Evolutionary conservation across 2,329 filamentous ascomycete species (phyloP).

Genomic region (Colletotrichum falcatum): DNA sequence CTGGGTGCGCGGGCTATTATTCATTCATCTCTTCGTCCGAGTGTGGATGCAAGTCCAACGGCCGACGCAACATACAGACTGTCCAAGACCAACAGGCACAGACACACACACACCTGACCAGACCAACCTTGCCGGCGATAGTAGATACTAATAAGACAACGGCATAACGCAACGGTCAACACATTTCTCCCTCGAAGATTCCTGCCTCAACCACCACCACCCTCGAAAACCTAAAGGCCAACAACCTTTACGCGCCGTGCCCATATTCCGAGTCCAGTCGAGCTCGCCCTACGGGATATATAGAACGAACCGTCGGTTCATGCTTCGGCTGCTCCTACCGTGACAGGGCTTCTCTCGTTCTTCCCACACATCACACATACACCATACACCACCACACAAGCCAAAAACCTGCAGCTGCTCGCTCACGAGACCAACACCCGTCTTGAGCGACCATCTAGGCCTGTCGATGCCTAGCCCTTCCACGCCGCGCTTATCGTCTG

Average conservation of each 20-base stretch:
- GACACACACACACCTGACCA: slow-evolving; percentile 24
- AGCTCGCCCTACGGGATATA: slow-evolving; percentile 11
- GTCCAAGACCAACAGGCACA: slow-evolving; percentile 21
- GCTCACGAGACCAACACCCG: slow-evolving; percentile 35
- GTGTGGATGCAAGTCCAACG: slow-evolving; percentile 22
- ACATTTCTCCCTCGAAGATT: not conserved
- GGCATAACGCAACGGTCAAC: slow-evolving; percentile 23
- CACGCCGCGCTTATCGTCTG: slow-evolving; percentile 32
- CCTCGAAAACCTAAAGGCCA: slow-evolving; percentile 1
- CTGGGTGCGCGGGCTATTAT: slow-evolving; percentile 30
- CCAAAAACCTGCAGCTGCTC: slow-evolving; percentile 2
- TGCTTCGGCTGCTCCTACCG: slow-evolving; percentile 19
- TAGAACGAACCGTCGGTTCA: slow-evolving; percentile 35
- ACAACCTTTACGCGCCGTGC: not conserved
- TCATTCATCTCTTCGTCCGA: slow-evolving; percentile 23
- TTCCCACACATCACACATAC: not conserved
- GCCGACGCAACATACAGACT: slow-evolving; percentile 21
- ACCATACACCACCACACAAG: not conserved
- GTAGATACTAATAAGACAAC: slow-evolving; percentile 30
- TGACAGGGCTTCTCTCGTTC: slow-evolving; percentile 14
- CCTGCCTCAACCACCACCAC: slow-evolving; percentile 12
- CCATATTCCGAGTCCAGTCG: not conserved
- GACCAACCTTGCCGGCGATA: slow-evolving; percentile 31
- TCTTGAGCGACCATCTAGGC: slow-evolving; percentile 18
- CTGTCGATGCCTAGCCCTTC: not conserved